Percentiles rank a stretch among this genome's conserved stretches.
phyloP scores from a whole-genome alignment of 176 grass and related monocot species.

The Calamus simplicifolius region DNA sequence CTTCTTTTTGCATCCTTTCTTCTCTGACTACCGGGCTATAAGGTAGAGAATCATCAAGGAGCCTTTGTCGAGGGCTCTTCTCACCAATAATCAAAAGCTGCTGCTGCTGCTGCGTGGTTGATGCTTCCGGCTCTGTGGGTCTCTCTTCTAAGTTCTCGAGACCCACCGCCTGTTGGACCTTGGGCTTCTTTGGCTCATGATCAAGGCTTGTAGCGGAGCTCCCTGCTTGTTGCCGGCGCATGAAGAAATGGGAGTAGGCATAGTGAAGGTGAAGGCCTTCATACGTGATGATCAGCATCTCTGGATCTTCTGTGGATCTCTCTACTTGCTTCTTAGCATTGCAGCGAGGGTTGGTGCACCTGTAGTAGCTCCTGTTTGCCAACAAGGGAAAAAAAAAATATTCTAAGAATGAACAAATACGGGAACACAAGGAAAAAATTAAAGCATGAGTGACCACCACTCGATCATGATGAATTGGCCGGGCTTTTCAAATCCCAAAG shows the following conservation, averaged over 20 bases:
- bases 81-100: too few species aligned
- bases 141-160: not conserved
- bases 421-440: too few species aligned
- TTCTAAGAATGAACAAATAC: too few species aligned
- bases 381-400: not conserved
- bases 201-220: not conserved
- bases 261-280: conserved; percentile 46
- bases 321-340: conserved; percentile 68
- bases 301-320: conserved; percentile 44
- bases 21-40: not conserved
- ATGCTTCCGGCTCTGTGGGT: not conserved
- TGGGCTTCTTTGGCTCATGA: not conserved
- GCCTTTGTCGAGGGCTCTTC: too few species aligned
- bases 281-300: conserved; percentile 47
- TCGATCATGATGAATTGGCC: too few species aligned
- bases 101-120: not conserved
- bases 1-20: not conserved
- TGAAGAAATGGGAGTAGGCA: conserved; percentile 19
- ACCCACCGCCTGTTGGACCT: not conserved
- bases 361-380: conserved; percentile 55
- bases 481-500: too few species aligned
- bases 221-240: conserved; percentile 1
- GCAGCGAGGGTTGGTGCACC: conserved; percentile 44
- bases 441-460: too few species aligned
- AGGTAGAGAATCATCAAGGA: too few species aligned